These are phyloP conservation scores for Auriscalpium vulgare DNA, from an alignment of 768 basidiomycete species.

Conservation along the genomic window DNA sequence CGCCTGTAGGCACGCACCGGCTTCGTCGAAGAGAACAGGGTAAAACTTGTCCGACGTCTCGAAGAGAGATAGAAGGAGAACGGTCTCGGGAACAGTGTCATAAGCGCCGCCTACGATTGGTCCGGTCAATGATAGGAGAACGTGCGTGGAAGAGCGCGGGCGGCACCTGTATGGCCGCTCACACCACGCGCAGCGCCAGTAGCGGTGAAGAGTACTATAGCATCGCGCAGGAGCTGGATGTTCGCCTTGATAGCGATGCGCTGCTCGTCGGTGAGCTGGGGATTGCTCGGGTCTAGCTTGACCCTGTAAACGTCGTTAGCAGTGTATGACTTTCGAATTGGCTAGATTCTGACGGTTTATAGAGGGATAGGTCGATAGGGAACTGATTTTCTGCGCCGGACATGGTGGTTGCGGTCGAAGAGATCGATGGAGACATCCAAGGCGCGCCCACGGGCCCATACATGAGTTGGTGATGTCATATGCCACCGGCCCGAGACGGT, in stretches of 20 bases:
- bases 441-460: too few species aligned
- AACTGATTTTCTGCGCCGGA: slow-evolving; percentile 6
- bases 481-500: too few species aligned
- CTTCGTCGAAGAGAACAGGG: slow-evolving; percentile 74
- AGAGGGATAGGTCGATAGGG: slow-evolving; percentile 13
- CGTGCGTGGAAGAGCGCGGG: not conserved
- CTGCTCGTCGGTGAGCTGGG: slow-evolving; percentile 56
- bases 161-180: slow-evolving; percentile 72
- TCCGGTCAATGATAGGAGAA: not conserved
- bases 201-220: slow-evolving; percentile 79
- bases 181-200: slow-evolving; percentile 81
- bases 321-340: too few species aligned
- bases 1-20: slow-evolving; percentile 52
- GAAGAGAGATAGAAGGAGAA: slow-evolving; percentile 69
- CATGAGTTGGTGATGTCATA: too few species aligned
- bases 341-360: slow-evolving; percentile 6
- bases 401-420: slow-evolving; percentile 5
- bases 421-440: not conserved
- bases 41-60: slow-evolving; percentile 53
- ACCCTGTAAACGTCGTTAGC: slow-evolving; percentile 34
- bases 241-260: slow-evolving; percentile 52
- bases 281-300: slow-evolving; percentile 61
- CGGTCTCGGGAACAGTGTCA: slow-evolving; percentile 78
- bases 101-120: slow-evolving; percentile 31
- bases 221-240: slow-evolving; percentile 78